Percentiles rank a stretch among this genome's conserved stretches.
These are phyloP conservation scores for Straminergon stramineum DNA, from an alignment of 225 moss, liverwort and hornwort species.

Conservation along the genomic window DNA sequence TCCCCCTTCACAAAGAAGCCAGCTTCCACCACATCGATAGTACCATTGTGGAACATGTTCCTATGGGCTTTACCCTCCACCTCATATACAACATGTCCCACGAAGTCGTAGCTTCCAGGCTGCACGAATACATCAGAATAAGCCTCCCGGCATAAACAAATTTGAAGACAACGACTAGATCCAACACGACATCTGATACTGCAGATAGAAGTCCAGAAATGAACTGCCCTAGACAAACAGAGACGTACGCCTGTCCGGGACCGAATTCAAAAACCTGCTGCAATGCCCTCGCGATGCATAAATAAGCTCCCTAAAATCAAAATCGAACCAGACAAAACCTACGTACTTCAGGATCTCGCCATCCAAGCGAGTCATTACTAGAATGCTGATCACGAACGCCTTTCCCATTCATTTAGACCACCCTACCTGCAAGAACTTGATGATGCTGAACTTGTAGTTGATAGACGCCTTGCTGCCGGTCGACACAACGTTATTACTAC, in stretches of 20 bases:
- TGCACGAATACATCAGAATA: background rate
- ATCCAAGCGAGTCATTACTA: background rate
- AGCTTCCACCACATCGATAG: constrained; percentile 79
- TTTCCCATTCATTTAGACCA: background rate
- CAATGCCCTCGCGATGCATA: background rate
- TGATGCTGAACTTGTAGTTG: constrained; percentile 66
- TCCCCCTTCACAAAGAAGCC: constrained; percentile 90
- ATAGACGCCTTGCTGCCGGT: constrained; percentile 61
- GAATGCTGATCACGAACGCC: background rate
- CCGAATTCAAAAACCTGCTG: background rate
- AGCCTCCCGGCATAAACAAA: background rate
- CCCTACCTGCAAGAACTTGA: constrained; percentile 73
- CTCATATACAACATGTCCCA: constrained; percentile 70
- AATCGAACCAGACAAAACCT: background rate
- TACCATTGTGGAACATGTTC: constrained; percentile 70
- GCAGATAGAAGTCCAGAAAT: background rate
- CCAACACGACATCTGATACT: too few relatives aligned
- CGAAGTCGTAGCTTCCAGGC: constrained; percentile 87
- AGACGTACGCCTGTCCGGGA: background rate
- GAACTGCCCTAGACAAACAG: background rate
- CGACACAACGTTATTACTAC: constrained; percentile 17
- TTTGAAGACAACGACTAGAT: background rate
- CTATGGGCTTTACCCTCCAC: constrained; percentile 46
- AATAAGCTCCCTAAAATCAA: background rate
- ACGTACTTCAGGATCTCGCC: background rate